phyloP scores from a whole-genome alignment of 192 early-diverging fungal species.

The Coemansia sp. region DNA sequence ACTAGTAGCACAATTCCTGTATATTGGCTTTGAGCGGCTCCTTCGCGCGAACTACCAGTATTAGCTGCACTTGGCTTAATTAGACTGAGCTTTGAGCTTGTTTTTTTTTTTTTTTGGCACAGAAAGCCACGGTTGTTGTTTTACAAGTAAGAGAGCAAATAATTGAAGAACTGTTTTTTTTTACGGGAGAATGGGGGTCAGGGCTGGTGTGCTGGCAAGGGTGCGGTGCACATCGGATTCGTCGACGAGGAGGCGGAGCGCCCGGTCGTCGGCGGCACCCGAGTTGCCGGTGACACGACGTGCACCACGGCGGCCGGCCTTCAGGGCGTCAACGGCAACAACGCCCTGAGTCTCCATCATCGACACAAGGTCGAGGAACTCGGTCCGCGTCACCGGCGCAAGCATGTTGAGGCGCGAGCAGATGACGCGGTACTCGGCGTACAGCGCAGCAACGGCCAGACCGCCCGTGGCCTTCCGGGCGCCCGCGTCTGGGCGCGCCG shows the following conservation, averaged over 20 bases:
- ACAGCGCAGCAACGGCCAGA: constrained; percentile 48
- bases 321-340: constrained; percentile 38
- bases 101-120: no score
- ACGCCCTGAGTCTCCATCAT: constrained; percentile 74
- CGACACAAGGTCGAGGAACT: constrained; percentile 71
- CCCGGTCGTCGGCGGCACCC: constrained; percentile 45
- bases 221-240: constrained; percentile 42
- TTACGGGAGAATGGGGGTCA: constrained; percentile 28
- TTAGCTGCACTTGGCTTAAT: no score
- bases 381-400: constrained; percentile 68
- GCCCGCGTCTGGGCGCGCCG: constrained; percentile 35
- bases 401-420: constrained; percentile 56
- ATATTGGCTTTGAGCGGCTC: no score
- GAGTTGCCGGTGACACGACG: constrained; percentile 27
- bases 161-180: no score
- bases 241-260: constrained; percentile 41
- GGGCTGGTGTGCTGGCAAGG: constrained; percentile 25
- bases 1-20: no score
- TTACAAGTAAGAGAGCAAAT: no score
- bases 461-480: constrained; percentile 45
- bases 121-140: no score
- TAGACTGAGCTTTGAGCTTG: no score
- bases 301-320: constrained; percentile 29
- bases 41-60: no score
- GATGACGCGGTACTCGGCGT: constrained; percentile 55